Percentiles rank a stretch among this genome's conserved stretches.
These are phyloP conservation scores for Maudiozyma saulgeensis DNA, from an alignment of 805 yeast genomes.

Conservation along the genomic window DNA sequence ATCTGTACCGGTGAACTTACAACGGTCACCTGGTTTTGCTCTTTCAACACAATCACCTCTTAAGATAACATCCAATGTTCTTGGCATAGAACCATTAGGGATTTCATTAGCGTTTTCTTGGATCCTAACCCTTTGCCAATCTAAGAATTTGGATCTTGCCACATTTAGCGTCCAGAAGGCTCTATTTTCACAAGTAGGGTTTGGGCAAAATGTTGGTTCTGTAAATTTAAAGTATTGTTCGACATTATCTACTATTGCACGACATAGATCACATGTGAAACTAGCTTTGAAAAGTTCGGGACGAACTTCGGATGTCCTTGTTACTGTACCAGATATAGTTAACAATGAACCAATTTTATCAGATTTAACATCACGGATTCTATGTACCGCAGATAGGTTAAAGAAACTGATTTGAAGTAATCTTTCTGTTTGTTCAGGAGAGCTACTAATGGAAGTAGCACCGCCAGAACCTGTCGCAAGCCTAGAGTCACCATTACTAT, in stretches of 20 bases:
- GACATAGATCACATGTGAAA: conserved; percentile 82
- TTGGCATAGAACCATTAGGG: conserved; percentile 98
- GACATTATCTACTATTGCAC: conserved; percentile 74
- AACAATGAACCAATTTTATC: conserved; percentile 79
- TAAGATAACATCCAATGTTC: conserved; percentile 84
- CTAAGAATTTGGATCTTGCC: conserved; percentile 76
- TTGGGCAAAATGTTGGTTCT: conserved; percentile 88
- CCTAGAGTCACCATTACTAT: conserved; percentile 14
- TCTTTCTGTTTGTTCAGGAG: conserved; percentile 48
- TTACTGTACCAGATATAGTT: conserved; percentile 87
- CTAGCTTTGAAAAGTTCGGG: conserved; percentile 85
- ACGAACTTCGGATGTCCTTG: conserved; percentile 91
- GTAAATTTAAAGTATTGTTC: conserved; percentile 91
- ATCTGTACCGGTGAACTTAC: conserved; percentile 88
- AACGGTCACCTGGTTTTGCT: conserved; percentile 95
- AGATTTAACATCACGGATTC: conserved; percentile 85
- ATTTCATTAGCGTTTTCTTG: conserved; percentile 95
- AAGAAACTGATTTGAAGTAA: conserved; percentile 86
- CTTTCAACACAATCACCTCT: conserved; percentile 92
- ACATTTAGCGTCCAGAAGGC: conserved; percentile 77
- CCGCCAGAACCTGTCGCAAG: conserved; percentile 26
- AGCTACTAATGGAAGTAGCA: conserved; percentile 36
- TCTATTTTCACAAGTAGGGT: conserved; percentile 80
- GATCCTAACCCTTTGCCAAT: conserved; percentile 93
- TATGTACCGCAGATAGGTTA: conserved; percentile 69